Base-by-base conservation (phyloP, 1,139 yeast genomes). In the Geotrichum klebahnii region DNA sequence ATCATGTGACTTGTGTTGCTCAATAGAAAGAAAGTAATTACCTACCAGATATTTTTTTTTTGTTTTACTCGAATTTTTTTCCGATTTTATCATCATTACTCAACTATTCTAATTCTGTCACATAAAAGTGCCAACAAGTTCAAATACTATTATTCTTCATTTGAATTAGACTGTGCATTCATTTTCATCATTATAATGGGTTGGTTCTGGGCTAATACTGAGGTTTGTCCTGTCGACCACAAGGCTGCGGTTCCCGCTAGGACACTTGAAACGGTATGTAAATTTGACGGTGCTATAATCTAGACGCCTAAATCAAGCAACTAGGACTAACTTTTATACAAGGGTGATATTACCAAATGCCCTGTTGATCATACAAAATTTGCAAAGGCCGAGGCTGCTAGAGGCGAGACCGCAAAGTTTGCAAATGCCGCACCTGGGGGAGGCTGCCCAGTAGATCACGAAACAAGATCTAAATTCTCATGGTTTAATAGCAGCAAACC, bases 341-440 rank as follows among this genome's bases (percentile, higher is more conserved):
- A 29, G 26, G 40, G 48, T 12, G 46, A 48, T 28, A 44, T 38
- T 29, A 37, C 51, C 10, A 68, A 67, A 53, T 77, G 81, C 62
- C 82, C 82, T 2, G 71, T 75, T 10, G 69, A 70, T 52, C 75
- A 71, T 58, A 57, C 55, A 23, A 59, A 61, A 46, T 59, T 64
- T 17, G 55, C 55, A 20, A 37, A 36, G 29, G 47, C 51, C 17
- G 31, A 4, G 10, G 33, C 31, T 24, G 33, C 24, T 42, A 34
- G 14, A 17, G 20, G 26, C 17, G 23, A 23, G 3, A 22, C 50
- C 17, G 40, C 50, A 5, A 45, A 45, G 12, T 19, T 50, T 10
- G 50, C 42, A 2, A 31, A 14, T 10, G 40, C 39, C n/a, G 31
- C 44, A 3, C 44, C 55, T 12, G 40, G 41, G 5, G 53, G 46